Percentiles rank a stretch among this genome's conserved stretches.
These are phyloP conservation scores for Nemania sp. DNA, from an alignment of 2,329 filamentous ascomycete genomes.

Conservation along the genomic window DNA sequence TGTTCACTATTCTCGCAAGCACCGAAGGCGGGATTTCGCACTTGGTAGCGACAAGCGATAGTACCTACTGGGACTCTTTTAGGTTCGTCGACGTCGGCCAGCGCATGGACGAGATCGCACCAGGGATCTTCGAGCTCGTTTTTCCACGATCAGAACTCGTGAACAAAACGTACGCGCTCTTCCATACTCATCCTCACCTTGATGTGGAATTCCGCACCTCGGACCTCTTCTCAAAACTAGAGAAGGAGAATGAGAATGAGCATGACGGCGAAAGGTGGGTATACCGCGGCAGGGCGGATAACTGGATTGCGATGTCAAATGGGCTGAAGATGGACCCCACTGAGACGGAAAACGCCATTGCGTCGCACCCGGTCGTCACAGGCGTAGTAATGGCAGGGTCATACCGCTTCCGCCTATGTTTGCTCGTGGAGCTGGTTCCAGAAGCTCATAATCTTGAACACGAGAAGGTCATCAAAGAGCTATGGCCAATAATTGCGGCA, in stretches of 20 bases:
- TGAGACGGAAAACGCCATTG: constrained; percentile 45
- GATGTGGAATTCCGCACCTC: constrained; percentile 11
- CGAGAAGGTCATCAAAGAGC: background rate
- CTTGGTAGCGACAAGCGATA: constrained; percentile 16
- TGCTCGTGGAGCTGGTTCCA: constrained; percentile 20
- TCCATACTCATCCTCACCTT: constrained; percentile 23
- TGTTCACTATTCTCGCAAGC: constrained; percentile 25
- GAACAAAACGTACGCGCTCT: constrained; percentile 24
- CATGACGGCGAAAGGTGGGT: constrained; percentile 16
- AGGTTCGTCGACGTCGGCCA: constrained; percentile 30
- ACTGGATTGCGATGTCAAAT: constrained; percentile 46
- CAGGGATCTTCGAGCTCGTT: constrained; percentile 36
- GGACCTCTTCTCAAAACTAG: constrained; percentile 16
- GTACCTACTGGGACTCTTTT: constrained; percentile 27
- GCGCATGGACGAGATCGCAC: constrained; percentile 34
- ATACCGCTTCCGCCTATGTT: constrained; percentile 14
- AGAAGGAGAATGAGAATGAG: constrained; percentile 9
- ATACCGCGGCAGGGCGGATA: constrained; percentile 47
- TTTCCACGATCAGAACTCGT: constrained; percentile 29
- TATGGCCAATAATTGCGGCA: constrained; percentile 21
- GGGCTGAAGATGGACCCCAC: constrained; percentile 44
- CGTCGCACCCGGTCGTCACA: constrained; percentile 22
- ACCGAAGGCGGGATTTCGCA: constrained; percentile 25
- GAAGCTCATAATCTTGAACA: background rate
- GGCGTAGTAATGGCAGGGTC: constrained; percentile 20